Base-by-base conservation (phyloP, 2,329 filamentous ascomycete genomes). In the Rugonectria rugulosa region DNA sequence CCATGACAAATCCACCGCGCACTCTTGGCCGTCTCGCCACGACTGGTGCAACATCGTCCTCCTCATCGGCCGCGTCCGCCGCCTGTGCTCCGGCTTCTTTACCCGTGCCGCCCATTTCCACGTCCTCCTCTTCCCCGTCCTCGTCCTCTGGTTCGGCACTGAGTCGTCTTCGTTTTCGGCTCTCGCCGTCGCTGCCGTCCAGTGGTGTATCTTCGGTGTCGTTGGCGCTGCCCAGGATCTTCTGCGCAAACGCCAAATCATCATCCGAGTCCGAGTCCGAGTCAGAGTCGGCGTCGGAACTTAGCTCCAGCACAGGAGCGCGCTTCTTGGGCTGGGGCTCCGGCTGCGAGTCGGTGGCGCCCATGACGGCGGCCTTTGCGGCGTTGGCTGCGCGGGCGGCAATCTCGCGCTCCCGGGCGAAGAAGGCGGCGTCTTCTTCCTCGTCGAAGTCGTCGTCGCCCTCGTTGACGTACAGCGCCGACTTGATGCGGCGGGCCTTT, bases 361-460 rank as follows among this genome's bases (percentile, higher is more conserved):
- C 46, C 10, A 11, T 15, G 8, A 27, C 52, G 3, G 64, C 65
- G 5, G 64, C 66, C 19, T 59, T 68, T 2, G 72, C 75, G 1
- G 72, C 73, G 12, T 71, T 70, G 48, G 74, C 76, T 17, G 78
- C 76, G 42, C 82, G 82, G 60, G 85, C 80, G 43, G 90, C 80
- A 56, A 88, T 79, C 14, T 72, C 73, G 3, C 70, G 70, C 74
- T 97, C 93, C 14, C 84, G 81, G 3, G 82, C 86, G 73, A 94
- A 97, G 74, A 97, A 97, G 17, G 84, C 86, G 19, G 78, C 73
- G 44, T 81, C 80, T 53, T 85, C 84, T 41, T 92, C 91, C 27
- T 83, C 86, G 67, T 97, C 92, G n/a, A 84, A 88, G 64, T 97
- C 92, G 48, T 98, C 95, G 70, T 98, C 95, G 63, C 89, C 92